Evolutionary conservation across 441 rosid species (phyloP).

Genomic region (Jatropha multifida): DNA sequence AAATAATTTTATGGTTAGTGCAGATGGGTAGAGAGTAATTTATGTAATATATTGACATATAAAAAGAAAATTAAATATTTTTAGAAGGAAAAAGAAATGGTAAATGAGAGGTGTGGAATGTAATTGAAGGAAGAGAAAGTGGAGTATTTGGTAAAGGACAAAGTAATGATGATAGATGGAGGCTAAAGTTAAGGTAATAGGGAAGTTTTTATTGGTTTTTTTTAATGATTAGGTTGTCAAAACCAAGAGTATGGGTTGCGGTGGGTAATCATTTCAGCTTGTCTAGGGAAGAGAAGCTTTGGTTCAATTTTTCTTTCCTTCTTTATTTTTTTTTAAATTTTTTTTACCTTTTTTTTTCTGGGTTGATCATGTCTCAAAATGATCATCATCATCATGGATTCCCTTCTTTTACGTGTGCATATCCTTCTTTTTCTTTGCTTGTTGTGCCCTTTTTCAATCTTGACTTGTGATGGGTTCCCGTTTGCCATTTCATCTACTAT

Average conservation of each 20-base stretch:
- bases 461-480: too few species aligned
- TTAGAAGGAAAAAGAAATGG: neutral
- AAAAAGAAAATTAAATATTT: conserved; percentile 6
- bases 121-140: conserved; percentile 2
- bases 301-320: neutral
- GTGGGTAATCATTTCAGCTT: conserved; percentile 44
- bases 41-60: neutral
- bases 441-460: too few species aligned
- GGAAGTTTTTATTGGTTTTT: conserved; percentile 8
- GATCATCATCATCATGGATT: conserved; percentile 33
- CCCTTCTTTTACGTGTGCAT: conserved; percentile 39
- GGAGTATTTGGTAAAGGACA: conserved; percentile 6
- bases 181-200: conserved; percentile 33
- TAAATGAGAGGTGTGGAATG: conserved; percentile 5
- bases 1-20: neutral
- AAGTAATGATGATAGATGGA: conserved; percentile 27
- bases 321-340: too few species aligned
- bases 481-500: too few species aligned
- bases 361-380: conserved; percentile 30
- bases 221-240: conserved; percentile 43
- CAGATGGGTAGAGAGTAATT: too few species aligned
- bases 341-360: neutral
- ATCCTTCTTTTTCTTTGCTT: neutral
- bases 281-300: conserved; percentile 30
- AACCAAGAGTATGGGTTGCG: conserved; percentile 30